phyloP scores from a whole-genome alignment of 768 basidiomycete genomes.

The Pulveroboletus frians region DNA sequence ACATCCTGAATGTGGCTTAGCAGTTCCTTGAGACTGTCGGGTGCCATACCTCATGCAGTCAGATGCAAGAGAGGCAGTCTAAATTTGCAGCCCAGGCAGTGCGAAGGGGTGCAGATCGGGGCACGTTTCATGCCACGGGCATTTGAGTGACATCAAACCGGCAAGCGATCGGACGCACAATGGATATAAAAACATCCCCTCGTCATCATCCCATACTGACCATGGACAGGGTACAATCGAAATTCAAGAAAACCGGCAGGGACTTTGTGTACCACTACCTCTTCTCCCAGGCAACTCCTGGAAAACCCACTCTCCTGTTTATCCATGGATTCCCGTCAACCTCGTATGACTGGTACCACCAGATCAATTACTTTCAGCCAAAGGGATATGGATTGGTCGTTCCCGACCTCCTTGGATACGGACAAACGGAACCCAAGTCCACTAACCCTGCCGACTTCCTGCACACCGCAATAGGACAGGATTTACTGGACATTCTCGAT shows the following conservation, averaged over 20 bases:
- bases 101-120: conserved; percentile 14
- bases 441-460: conserved; percentile 25
- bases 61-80: conserved; percentile 1
- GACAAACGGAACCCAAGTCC: conserved; percentile 40
- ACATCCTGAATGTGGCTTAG: neutral
- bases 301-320: conserved; percentile 38
- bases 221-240: conserved; percentile 25
- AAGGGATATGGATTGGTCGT: conserved; percentile 41
- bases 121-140: conserved; percentile 13
- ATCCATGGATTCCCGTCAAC: conserved; percentile 44
- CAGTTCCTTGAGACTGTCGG: neutral
- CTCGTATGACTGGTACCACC: conserved; percentile 39
- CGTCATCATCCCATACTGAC: neutral
- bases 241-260: conserved; percentile 34
- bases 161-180: conserved; percentile 10
- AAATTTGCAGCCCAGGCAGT: conserved; percentile 11
- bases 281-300: conserved; percentile 18
- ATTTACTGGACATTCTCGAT: conserved; percentile 37
- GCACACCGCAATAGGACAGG: conserved; percentile 25
- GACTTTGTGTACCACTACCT: conserved; percentile 36
- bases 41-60: neutral
- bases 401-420: conserved; percentile 46
- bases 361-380: conserved; percentile 35
- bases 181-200: conserved; percentile 7
- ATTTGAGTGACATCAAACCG: conserved; percentile 6